Base-by-base conservation (phyloP, 192 early-diverging fungal species). In the Kappamyces sp. region DNA sequence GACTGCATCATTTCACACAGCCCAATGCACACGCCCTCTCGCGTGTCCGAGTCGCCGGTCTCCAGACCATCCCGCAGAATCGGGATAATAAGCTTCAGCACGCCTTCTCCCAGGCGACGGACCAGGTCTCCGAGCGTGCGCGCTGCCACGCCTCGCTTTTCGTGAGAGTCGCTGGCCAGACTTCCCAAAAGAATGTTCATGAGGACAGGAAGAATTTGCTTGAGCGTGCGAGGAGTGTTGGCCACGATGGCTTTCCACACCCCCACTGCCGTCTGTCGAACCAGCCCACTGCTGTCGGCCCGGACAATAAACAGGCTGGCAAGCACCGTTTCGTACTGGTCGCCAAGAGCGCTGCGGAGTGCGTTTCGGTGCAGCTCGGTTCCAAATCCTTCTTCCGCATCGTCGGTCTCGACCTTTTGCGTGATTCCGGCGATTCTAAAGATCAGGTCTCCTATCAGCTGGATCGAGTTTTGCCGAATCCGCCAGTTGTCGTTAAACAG, bases 191-290 rank as follows among this genome's bases (percentile, higher is more conserved):
- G 81, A 66, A 94, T 88, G 15, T 83, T 74, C 92, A 99, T 96
- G 72, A 98, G 85, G 3, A 84, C 67, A 12, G 88, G 80, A 66
- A 99, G 65, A 54, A 95, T 94, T 65, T 97, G 93, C 78, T 92
- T 93, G 60, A 98, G 77, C 4, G 94, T 95, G 46, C 94, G 86
- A 54, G 96, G 96, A 54, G 94, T 99, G 71, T 99, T 96, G 67
- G 73, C 78, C 12, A 98, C 94, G 59, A 99, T 78, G 49, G 80
- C 76, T 80, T 98, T 98, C 96, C 96, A 99, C 32, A 99, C 94
- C 45, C 81, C 75, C 45, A 94, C 71, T 45, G 91, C 74, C 49
- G 88, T 75, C 67, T 96, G 92, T 34, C 96, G 84, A 51, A 98
- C 94, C 69, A 90, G 77, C 22, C 74, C 77, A 45, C 74, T 75